phyloP scores from a whole-genome alignment of 192 early-diverging fungal species.

The Coemansia sp. region DNA sequence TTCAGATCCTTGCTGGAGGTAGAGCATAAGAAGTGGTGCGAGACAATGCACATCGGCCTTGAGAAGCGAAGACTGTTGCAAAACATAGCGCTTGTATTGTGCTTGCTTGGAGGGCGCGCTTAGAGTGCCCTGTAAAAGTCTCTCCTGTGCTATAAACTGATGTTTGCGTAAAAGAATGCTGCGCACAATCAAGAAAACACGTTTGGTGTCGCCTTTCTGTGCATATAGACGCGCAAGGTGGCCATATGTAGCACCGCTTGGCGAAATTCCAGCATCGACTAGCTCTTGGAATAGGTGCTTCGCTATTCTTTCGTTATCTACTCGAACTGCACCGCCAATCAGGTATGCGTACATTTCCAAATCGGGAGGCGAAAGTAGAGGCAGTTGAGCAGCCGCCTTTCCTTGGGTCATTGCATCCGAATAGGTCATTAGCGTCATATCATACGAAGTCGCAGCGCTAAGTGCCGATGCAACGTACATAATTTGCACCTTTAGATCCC shows the following conservation, averaged over 20 bases:
- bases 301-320: conserved; percentile 32
- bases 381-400: conserved; percentile 31
- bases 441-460: conserved; percentile 30
- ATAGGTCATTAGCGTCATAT: conserved; percentile 23
- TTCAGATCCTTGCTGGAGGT: conserved; percentile 27
- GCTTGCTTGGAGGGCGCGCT: conserved; percentile 9
- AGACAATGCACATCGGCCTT: conserved; percentile 43
- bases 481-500: conserved; percentile 48
- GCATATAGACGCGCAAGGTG: conserved; percentile 45
- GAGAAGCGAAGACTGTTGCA: conserved; percentile 19
- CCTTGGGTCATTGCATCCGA: conserved; percentile 37
- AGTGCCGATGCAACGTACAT: conserved; percentile 50
- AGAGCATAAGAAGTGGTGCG: conserved; percentile 45
- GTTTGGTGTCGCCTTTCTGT: conserved; percentile 24
- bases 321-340: conserved; percentile 47
- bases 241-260: conserved; percentile 35
- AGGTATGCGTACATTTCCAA: conserved; percentile 35
- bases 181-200: conserved; percentile 48
- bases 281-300: conserved; percentile 47
- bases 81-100: conserved; percentile 10
- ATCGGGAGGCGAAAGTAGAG: conserved; percentile 33
- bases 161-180: conserved; percentile 23
- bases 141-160: conserved; percentile 15
- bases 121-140: not conserved
- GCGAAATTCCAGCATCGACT: conserved; percentile 34